Evolutionary conservation across 164 flowering plant genomes (phyloP), one percentile per base, ranked within the genome.

Genomic region (Aristolochia fimbriata): DNA sequence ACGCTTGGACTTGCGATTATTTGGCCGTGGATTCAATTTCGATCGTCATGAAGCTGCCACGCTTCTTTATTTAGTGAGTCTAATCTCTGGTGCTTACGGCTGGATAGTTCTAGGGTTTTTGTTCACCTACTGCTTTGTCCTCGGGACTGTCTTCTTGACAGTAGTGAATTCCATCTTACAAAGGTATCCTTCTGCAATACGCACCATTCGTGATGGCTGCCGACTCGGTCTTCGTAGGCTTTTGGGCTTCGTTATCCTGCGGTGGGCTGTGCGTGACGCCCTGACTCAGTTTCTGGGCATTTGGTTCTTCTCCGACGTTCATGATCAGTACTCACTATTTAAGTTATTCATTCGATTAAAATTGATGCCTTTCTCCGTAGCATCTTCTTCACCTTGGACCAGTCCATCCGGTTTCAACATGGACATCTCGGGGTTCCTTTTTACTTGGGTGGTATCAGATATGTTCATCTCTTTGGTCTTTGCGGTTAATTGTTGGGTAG

Each of bases 211-310:
- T 80, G 73, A 68, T 31, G 99, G 99, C 15, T 81, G 88, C 11
- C 75, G 75, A 30, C 53, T 88, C 30, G 99, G 97, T 7, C 27
- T 85, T 27, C 81, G 71, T 68, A 81, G 86, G 73, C 76, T 91
- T 22, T 74, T 94, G 5, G 96, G 95, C 49, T 85, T 87, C 62
- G 76, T 87, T n/a, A 61, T 94, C 15, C 78, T 94, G 87, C 79
- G 83, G 63, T 94, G 97, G 99, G 96, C 96, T 1, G 84, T 91
- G 33, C 77, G 96, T 68, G 99, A 91, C 66, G 97, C 96, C 2
- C 58, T 94, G 63, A 82, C 96, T 3, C 97, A 94, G 78, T 64
- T 94, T 22, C 77, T 94, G 13, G 97, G 96, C 4, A 64, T 94
- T 60, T 88, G 85, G 83, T 87, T 76, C 66, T 94, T 94, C 25